Evolutionary conservation across 345 rosid genomes (phyloP), one percentile per base, ranked within the genome.

Genomic region (Moringa oleifera): DNA sequence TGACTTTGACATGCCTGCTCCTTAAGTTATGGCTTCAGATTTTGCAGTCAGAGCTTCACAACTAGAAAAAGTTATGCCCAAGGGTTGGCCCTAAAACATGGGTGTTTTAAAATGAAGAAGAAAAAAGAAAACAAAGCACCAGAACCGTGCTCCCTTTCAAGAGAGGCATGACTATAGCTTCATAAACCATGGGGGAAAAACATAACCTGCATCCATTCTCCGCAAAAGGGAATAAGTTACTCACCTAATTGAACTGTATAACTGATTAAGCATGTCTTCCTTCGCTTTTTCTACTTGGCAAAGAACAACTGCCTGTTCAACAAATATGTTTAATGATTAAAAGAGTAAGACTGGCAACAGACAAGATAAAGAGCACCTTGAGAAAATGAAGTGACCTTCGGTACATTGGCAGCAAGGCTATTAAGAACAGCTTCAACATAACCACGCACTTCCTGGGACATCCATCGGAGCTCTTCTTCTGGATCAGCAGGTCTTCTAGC

Each of bases 371-470:
- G 2, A 59, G 36, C 31, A 59, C 56, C 55, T 46, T 20, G 41
- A 68, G 55, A 62, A 51, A 67, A 60, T 52, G 55, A 20, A 62
- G 72, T 58, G 47, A 87, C 99, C 83, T 95, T 95, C 56, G 99
- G 99, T 64, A 95, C 95, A 71, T 95, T 95, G 69, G 99, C 99
- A 58, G 90, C 96, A 54, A 95, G 95, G 70, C 99, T 95, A 82
- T 95, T 91, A 41, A 95, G 96, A 74, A 95, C 99, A 37, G 99
- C 99, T 87, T 95, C 99, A 50, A 91, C 97, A 55, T 95, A 95
- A 68, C 99, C 97, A 1, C 97, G 98, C 8, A 95, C 96, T 87
- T 95, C 99, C 72, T 95, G 99, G 28, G 99, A 84, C 99, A 95
- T 95, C 99, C 99, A 95, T 53, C 96, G 78, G 21, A 95, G 94